A percentile compares a stretch with the other conserved stretches of the same genome.
Conservation (phyloP, 495 filamentous ascomycete genomes). For the Paragyromitra xinjiangensis region DNA sequence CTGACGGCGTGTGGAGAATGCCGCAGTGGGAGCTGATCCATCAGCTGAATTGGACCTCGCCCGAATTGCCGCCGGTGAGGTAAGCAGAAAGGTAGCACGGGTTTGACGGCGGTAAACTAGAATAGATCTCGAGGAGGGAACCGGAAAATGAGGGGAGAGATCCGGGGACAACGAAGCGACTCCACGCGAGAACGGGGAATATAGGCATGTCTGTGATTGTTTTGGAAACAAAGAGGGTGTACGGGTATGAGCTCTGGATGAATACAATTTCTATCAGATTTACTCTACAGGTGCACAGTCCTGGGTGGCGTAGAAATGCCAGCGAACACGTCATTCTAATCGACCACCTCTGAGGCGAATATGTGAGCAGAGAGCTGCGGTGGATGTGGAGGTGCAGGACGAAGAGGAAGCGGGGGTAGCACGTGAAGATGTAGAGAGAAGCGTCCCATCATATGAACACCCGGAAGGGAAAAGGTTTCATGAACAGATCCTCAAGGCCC, state of each 20-base stretch:
- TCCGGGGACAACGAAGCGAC: constrained; percentile 36
- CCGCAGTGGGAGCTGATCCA: neutral
- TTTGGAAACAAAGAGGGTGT: constrained; percentile 41
- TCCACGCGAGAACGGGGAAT: constrained; percentile 18
- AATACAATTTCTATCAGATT: constrained; percentile 32
- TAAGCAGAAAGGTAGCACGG: constrained; percentile 5
- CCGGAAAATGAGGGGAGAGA: constrained; percentile 35
- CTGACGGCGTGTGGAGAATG: constrained; percentile 4
- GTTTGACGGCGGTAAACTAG: constrained; percentile 13
- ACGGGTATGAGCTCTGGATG: constrained; percentile 34
- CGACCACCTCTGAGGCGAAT: constrained; percentile 27
- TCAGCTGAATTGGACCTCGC: constrained; percentile 7
- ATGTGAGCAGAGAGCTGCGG: constrained; percentile 18
- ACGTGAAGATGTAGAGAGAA: constrained; percentile 23
- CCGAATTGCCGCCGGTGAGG: constrained; percentile 24
- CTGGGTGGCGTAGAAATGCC: constrained; percentile 29
- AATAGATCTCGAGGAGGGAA: constrained; percentile 18
- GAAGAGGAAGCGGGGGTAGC: constrained; percentile 20
- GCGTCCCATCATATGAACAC: constrained; percentile 15
- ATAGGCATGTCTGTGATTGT: constrained; percentile 21
- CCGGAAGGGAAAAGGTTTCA: neutral
- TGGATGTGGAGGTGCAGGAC: constrained; percentile 20
- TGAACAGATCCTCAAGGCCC: neutral
- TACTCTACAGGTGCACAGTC: constrained; percentile 21
- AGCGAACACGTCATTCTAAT: constrained; percentile 47